These are phyloP conservation scores for Leucosporidium scottii DNA, from an alignment of 768 basidiomycete species.

Conservation along the genomic window DNA sequence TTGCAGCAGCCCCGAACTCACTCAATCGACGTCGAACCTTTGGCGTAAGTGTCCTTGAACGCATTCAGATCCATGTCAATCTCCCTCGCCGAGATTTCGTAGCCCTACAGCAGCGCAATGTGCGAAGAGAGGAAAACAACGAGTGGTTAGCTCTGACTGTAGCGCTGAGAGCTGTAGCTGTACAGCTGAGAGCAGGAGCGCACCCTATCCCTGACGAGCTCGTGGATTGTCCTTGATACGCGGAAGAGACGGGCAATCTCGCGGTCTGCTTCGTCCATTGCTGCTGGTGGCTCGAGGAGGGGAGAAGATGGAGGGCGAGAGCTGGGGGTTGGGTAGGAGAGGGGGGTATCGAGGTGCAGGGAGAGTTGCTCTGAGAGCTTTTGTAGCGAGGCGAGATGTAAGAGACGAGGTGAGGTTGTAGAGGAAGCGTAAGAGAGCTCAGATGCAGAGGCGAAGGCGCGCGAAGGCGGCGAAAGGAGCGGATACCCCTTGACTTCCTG, in stretches of 20 bases:
- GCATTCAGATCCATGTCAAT: conserved; percentile 74
- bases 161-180: too few species aligned
- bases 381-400: too few species aligned
- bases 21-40: conserved; percentile 66
- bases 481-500: too few species aligned
- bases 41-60: conserved; percentile 68
- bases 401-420: too few species aligned
- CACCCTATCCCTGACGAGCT: conserved; percentile 91
- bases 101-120: conserved; percentile 57
- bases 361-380: too few species aligned
- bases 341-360: too few species aligned
- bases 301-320: too few species aligned
- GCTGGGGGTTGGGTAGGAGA: too few species aligned
- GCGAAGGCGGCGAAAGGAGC: too few species aligned
- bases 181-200: conserved; percentile 28
- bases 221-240: conserved; percentile 91
- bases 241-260: conserved; percentile 74
- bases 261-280: conserved; percentile 33
- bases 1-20: conserved; percentile 50
- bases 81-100: conserved; percentile 88
- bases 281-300: too few species aligned
- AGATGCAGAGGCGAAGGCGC: too few species aligned
- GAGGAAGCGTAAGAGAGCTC: too few species aligned
- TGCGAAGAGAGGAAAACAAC: not conserved
- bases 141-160: not conserved